Evolutionary conservation across 164 flowering plant genomes (phyloP), one percentile per base, ranked within the genome.

Genomic region (Euptelea pleiosperma): DNA sequence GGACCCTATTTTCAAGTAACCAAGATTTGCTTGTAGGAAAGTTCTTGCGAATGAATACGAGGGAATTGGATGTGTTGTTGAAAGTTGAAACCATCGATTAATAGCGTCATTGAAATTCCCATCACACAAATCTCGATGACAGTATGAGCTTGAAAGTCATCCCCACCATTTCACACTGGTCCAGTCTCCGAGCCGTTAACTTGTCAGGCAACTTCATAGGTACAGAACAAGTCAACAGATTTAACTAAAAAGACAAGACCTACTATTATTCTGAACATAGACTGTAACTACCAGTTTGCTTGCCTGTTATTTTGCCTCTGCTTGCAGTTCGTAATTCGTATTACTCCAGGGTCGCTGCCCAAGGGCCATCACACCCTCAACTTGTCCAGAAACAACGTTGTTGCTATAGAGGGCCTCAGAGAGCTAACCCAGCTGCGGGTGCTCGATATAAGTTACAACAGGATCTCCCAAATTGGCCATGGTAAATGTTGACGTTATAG

Each of bases 361-460:
- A 87, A 83, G 71, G 87, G 97, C 50, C 86, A 89, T 50, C 98
- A 89, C 56, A 68, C 74, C 35, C 89, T 93, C 62, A 72, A 87
- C 63, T 64, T 93, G 61, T 87, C 98, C 6, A 89, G 79, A 69
- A 93, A 93, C 90, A 93, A 81, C 75, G 87, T 93, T 63, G 71
- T 47, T 52, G 61, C 75, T 14, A 85, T 93, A 57, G 98, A 93
- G 68, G 98, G 98, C 9, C 92, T 89, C 37, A 81, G 87, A 72
- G 98, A 93, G 29, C 44, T 87, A 19, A 86, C 85, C 19, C 70
- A 89, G 18, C 43, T 93, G 63, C 79, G 94, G 10, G 75, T 79
- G n/a, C 84, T 93, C 24, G 85, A 93, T 70, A 84, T 93, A 70
- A 89, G 97, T 67, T 86, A 93, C 79, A 93, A 93, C 66, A 77